phyloP scores from a whole-genome alignment of 176 grass and related monocot species.

The Aegilops sharonensis region DNA sequence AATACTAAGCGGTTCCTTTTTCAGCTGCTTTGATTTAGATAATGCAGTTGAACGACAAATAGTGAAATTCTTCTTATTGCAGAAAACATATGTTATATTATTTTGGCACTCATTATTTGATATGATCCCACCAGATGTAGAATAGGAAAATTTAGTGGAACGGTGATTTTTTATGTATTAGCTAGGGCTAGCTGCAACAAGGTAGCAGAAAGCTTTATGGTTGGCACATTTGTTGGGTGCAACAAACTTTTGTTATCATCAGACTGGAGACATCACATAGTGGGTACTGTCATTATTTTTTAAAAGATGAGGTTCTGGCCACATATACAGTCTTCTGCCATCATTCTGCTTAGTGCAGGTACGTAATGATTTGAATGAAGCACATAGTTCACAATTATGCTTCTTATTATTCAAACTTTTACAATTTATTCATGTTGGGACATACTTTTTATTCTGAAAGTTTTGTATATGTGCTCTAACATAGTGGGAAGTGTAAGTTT shows the following conservation, averaged over 20 bases:
- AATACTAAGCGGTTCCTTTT: slow-evolving; percentile 24
- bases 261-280: slow-evolving; percentile 31
- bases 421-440: background rate
- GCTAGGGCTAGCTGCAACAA: slow-evolving; percentile 12
- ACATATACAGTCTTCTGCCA: slow-evolving; percentile 9
- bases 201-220: background rate
- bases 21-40: slow-evolving; percentile 10
- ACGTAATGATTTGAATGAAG: slow-evolving; percentile 16
- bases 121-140: slow-evolving; percentile 28
- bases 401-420: background rate
- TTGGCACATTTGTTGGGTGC: slow-evolving; percentile 1
- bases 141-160: slow-evolving; percentile 16
- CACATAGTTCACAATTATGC: background rate
- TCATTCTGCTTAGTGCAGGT: background rate
- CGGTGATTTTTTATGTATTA: background rate
- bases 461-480: background rate
- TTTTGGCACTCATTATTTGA: slow-evolving; percentile 27
- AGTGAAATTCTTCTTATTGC: background rate
- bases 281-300: slow-evolving; percentile 13
- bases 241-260: slow-evolving; percentile 10
- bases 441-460: background rate
- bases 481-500: background rate
- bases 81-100: slow-evolving; percentile 1
- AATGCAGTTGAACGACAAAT: background rate
- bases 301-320: background rate